Base-by-base conservation (phyloP, 164 flowering plant species). In the Magnolia changhungtana region DNA sequence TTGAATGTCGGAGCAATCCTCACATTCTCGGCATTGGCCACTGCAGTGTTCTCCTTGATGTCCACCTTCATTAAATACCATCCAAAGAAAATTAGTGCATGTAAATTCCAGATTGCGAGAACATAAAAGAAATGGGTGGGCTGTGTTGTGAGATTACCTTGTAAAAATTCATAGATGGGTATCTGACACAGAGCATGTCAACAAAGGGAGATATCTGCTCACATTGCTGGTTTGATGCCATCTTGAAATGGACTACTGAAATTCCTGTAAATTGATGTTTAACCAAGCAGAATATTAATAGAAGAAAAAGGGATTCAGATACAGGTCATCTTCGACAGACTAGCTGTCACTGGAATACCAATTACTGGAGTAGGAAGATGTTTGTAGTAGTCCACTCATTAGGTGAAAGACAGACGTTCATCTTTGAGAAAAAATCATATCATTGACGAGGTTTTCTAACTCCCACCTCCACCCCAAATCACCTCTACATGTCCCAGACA, bases 1-100 rank as follows among this genome's bases (percentile, higher is more conserved):
- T 92, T 93, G 89, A 95, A 84, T 63, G 95, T 89, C 16, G 97
- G 98, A 23, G 89, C 86, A 59, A 93, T 80, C 77, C 86, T 88
- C 74, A 95, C 90, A 67, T 84, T 88, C 85, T 92, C 98, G 0
- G 82, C 82, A n/a, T 75, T 83, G 20, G 92, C 92, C 21, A 95
- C 77, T 50, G 84, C 86, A 1, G 88, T 87, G 77, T 87, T 86
- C 80, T 86, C 85, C 50, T 87, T 88, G 29, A 92, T 73, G 74
- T 95, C 93, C 81, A 93, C 98, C 98, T 95, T 83, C 79, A 75
- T 68, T 37, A 29, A 29, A 68, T 68, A 37, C 13, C n/a, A 31
- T 31, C 71, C 13, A 55, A 11, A 16, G 61, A 55, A 55, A 55
- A 11, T 11, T 13, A 55, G 61, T 11, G 10, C 18, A 55, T 55